A percentile compares a stretch with the other conserved stretches of the same genome.
Evolutionary conservation across 352 stramenopile species (phyloP).

Genomic region (Phytopythium oedochilum): DNA sequence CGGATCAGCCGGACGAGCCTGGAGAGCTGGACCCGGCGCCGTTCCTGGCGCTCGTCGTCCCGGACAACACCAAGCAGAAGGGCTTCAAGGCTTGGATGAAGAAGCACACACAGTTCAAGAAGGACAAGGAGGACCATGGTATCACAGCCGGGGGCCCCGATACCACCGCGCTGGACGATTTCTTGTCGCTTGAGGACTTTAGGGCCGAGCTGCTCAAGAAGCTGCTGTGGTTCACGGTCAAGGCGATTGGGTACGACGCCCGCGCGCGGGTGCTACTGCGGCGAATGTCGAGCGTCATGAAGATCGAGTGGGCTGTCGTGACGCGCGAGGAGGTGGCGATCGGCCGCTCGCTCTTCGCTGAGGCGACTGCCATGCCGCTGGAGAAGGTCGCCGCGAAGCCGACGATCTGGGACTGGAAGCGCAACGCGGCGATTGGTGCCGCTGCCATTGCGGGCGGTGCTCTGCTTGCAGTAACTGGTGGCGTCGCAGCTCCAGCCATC

Average conservation of each 20-base stretch:
- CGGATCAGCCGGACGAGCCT: background rate
- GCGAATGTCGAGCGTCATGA: conserved; percentile 37
- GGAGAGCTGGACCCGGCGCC: conserved; percentile 44
- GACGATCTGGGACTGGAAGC: conserved; percentile 76
- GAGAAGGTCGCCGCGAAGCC: conserved; percentile 53
- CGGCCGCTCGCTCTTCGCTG: conserved; percentile 59
- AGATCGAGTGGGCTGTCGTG: conserved; percentile 54
- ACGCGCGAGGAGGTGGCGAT: conserved; percentile 66
- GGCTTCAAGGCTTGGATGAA: conserved; percentile 24
- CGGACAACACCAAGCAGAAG: conserved; percentile 13
- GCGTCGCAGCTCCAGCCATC: conserved; percentile 56
- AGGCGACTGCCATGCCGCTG: conserved; percentile 68
- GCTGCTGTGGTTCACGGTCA: conserved; percentile 77
- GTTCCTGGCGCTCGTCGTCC: conserved; percentile 55
- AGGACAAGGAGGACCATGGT: conserved; percentile 16
- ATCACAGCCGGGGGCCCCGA: conserved; percentile 1
- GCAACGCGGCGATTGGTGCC: conserved; percentile 64
- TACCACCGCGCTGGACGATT: conserved; percentile 4
- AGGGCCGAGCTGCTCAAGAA: conserved; percentile 56
- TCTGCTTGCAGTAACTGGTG: conserved; percentile 69
- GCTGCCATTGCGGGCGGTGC: conserved; percentile 68
- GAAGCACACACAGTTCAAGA: conserved; percentile 21
- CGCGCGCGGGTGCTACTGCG: conserved; percentile 53
- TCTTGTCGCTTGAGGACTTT: conserved; percentile 32
- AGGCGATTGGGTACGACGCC: conserved; percentile 74